Evolutionary conservation across 1,284 basidiomycete genomes (phyloP).

Genomic region (Lignosus rhinocerotis): DNA sequence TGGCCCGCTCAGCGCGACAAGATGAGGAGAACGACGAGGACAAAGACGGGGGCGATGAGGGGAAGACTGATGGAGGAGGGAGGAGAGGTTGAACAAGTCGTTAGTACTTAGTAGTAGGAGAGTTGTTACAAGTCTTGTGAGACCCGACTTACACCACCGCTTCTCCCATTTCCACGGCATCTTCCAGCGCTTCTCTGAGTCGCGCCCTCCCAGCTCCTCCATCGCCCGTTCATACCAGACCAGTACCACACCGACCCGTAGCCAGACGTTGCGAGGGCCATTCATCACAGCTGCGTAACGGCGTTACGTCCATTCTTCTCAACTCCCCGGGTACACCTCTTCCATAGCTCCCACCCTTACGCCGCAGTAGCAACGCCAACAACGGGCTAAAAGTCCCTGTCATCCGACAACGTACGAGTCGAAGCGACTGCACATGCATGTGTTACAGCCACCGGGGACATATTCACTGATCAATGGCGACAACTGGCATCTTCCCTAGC

Average conservation of each 20-base stretch:
- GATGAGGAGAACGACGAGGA: constrained; percentile 7
- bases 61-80: constrained; percentile 2
- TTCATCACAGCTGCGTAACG: neutral
- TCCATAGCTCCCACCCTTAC: neutral
- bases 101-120: neutral
- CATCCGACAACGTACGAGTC: too few relatives aligned
- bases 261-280: neutral
- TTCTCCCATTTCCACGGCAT: neutral
- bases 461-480: too few relatives aligned
- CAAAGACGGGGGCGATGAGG: constrained; percentile 4
- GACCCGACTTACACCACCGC: neutral
- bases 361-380: neutral
- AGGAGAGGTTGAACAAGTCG: neutral
- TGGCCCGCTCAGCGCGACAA: constrained; percentile 27
- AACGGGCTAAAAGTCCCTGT: too few relatives aligned
- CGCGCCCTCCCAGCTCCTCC: neutral
- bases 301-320: neutral
- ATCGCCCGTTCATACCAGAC: neutral
- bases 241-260: neutral
- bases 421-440: too few relatives aligned
- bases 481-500: neutral
- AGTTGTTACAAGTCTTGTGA: neutral
- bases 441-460: too few relatives aligned
- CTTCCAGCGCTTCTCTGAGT: neutral
- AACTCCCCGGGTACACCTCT: neutral